phyloP scores from a whole-genome alignment of 2,329 filamentous ascomycete species.

The Teratosphaeria pseudoeucalypti region DNA sequence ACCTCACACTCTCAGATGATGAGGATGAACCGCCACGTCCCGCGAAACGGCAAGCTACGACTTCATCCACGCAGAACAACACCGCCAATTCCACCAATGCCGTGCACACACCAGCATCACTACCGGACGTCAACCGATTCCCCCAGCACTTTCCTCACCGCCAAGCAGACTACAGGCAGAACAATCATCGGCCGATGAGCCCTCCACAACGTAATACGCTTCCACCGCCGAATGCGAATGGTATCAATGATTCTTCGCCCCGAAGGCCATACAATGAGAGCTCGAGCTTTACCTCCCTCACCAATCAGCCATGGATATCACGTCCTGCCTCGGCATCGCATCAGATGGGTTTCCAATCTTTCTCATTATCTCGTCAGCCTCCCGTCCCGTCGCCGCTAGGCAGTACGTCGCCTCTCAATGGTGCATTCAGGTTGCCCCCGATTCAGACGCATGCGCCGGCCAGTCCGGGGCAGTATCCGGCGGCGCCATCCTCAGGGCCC shows the following conservation, averaged over 20 bases:
- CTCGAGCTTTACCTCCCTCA: neutral
- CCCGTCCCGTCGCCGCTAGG: slow-evolving; percentile 8
- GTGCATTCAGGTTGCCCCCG: slow-evolving; percentile 6
- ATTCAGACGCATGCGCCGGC: slow-evolving; percentile 4
- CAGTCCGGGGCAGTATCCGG: neutral
- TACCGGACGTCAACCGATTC: slow-evolving; percentile 2
- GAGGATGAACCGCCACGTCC: slow-evolving; percentile 30
- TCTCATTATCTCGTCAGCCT: slow-evolving; percentile 2
- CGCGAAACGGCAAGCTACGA: slow-evolving; percentile 18
- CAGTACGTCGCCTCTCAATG: neutral
- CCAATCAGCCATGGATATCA: neutral
- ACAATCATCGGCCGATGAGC: neutral
- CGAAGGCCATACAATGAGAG: neutral
- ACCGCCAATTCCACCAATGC: neutral
- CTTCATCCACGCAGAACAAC: neutral
- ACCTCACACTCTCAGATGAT: slow-evolving; percentile 39
- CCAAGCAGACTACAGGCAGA: slow-evolving; percentile 6
- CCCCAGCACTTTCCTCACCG: slow-evolving; percentile 1
- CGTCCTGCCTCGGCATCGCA: neutral
- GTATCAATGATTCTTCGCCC: neutral
- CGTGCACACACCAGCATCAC: slow-evolving; percentile 6
- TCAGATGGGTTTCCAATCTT: slow-evolving; percentile 1
- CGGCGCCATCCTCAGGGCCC: neutral
- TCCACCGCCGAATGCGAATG: neutral
- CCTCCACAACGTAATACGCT: neutral